Conservation (phyloP, 345 rosid genomes). For the Eucalyptus sideroxylon region DNA sequence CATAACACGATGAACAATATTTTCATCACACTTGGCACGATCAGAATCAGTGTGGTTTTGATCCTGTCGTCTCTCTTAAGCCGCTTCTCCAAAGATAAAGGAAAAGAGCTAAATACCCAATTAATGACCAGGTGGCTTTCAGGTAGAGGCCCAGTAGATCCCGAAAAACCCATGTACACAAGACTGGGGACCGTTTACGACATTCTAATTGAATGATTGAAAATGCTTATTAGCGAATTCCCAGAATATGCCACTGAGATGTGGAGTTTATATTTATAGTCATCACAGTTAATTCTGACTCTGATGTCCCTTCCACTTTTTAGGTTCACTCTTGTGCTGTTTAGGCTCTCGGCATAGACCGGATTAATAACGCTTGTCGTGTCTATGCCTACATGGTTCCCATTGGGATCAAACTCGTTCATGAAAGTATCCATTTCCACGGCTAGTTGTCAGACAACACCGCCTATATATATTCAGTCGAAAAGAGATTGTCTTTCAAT, state of each 20-base stretch:
- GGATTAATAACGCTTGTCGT: conserved; percentile 4
- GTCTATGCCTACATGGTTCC: conserved; percentile 17
- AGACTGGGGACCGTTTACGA: neutral
- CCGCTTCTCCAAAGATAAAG: neutral
- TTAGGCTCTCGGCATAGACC: conserved; percentile 2
- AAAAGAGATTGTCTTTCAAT: neutral
- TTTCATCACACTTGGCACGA: neutral
- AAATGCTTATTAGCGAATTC: conserved; percentile 1
- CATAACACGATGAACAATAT: neutral
- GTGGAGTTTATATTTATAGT: neutral
- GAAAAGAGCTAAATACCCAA: conserved; percentile 4
- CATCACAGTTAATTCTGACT: conserved; percentile 5
- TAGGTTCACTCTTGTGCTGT: conserved; percentile 11
- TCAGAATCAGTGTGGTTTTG: neutral
- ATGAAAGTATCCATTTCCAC: conserved; percentile 27
- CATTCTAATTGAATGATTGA: conserved; percentile 16
- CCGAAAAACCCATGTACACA: conserved; percentile 23
- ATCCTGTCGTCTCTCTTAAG: neutral
- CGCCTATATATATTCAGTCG: neutral
- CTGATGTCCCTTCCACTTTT: conserved; percentile 18
- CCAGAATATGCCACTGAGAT: conserved; percentile 16
- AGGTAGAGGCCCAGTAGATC: conserved; percentile 7
- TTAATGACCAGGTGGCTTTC: conserved; percentile 10
- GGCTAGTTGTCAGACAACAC: conserved; percentile 7
- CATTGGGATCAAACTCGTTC: conserved; percentile 21